These are phyloP conservation scores for Debaryomycetaceae sp. DNA, from an alignment of 1,139 yeast species.

Conservation along the genomic window DNA sequence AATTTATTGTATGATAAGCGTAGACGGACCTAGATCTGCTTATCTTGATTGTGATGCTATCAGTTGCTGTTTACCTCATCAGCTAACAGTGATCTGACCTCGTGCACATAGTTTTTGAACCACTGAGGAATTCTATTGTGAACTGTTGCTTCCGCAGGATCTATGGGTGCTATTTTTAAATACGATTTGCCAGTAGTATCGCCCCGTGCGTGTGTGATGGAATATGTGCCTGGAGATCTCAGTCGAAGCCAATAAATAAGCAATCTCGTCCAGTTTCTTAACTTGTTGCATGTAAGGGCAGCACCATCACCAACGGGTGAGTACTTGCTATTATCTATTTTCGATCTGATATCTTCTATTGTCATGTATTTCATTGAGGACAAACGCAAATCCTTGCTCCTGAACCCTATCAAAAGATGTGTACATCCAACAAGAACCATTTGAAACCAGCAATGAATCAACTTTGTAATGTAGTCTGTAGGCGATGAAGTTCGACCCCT, in stretches of 20 bases:
- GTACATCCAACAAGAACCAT: conserved; percentile 17
- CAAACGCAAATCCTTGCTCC: conserved; percentile 15
- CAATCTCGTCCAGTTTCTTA: not conserved
- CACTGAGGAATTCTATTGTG: not conserved
- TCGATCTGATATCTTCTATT: conserved; percentile 11
- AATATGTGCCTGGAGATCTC: not conserved
- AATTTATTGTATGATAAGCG: too few species aligned
- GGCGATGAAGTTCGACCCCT: not conserved
- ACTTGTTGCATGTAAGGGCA: not conserved
- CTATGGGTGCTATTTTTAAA: not conserved
- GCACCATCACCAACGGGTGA: not conserved
- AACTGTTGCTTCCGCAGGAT: not conserved
- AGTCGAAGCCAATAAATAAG: not conserved
- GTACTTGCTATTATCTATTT: conserved; percentile 6
- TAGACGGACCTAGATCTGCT: too few species aligned
- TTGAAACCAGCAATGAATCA: conserved; percentile 20
- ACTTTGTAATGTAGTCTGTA: conserved; percentile 8
- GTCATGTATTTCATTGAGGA: conserved; percentile 16
- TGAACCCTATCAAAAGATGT: conserved; percentile 18
- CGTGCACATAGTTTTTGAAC: not conserved
- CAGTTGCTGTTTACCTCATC: too few species aligned
- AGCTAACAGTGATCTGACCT: not conserved
- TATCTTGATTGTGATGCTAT: too few species aligned
- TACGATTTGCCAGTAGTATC: not conserved
- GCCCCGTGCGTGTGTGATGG: not conserved